Percentiles rank a stretch among this genome's conserved stretches.
phyloP scores from a whole-genome alignment of 2,329 filamentous ascomycete genomes.

The Colletotrichum agaves region DNA sequence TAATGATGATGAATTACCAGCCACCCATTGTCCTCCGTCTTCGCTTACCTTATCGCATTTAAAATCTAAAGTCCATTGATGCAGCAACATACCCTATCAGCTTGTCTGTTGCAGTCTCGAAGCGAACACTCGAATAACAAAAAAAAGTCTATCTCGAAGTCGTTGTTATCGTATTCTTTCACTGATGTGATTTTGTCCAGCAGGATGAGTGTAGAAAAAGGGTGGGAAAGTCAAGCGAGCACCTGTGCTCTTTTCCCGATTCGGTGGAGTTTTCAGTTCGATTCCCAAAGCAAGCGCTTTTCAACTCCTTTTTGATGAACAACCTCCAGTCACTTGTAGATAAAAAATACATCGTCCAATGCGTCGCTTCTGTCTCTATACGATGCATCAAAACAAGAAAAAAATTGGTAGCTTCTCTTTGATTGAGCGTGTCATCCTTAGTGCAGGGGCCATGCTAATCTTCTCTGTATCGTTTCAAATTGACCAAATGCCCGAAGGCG shows the following conservation, averaged over 20 bases:
- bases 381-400: background rate
- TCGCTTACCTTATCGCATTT: too few relatives aligned
- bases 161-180: too few relatives aligned
- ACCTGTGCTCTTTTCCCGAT: background rate
- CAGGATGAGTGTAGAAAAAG: too few relatives aligned
- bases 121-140: too few relatives aligned
- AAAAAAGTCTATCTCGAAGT: too few relatives aligned
- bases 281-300: background rate
- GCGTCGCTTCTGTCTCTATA: too few relatives aligned
- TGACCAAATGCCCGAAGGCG: conserved; percentile 45
- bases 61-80: too few relatives aligned
- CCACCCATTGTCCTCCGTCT: background rate
- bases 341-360: background rate
- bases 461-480: conserved; percentile 43
- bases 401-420: conserved; percentile 73
- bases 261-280: background rate
- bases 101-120: too few relatives aligned
- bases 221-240: too few relatives aligned
- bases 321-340: background rate
- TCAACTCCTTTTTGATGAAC: background rate
- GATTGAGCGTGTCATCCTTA: conserved; percentile 95
- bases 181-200: too few relatives aligned
- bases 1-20: conserved; percentile 31
- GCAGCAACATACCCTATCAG: too few relatives aligned
- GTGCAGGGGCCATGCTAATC: conserved; percentile 82